Conservation (phyloP, 352 stramenopile species). For the Heterotrichella gracilis region DNA sequence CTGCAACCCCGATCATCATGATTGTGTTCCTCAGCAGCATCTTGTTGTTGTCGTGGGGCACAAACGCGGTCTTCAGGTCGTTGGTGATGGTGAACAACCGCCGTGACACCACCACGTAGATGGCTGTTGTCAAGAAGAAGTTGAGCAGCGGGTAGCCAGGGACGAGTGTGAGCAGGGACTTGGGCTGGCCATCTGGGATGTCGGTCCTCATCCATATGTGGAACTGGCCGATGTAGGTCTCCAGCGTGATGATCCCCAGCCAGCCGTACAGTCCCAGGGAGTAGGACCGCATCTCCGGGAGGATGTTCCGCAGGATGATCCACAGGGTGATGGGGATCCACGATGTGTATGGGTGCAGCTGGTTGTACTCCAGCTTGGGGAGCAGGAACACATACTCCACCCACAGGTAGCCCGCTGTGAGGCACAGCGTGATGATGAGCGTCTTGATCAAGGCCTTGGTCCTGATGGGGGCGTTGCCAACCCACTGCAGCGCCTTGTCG, state of each 20-base stretch:
- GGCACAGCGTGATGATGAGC: constrained; percentile 22
- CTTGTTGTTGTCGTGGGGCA: too few species aligned
- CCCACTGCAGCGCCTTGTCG: constrained; percentile 33
- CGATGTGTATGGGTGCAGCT: constrained; percentile 41
- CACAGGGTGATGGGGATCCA: constrained; percentile 40
- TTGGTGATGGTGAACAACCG: constrained; percentile 25
- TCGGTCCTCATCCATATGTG: constrained; percentile 53
- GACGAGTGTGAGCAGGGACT: constrained; percentile 37
- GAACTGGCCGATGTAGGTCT: constrained; percentile 55
- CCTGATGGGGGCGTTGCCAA: constrained; percentile 26
- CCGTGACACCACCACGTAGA: constrained; percentile 32
- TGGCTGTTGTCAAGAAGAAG: constrained; percentile 32
- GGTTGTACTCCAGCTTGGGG: constrained; percentile 44
- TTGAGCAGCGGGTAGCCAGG: constrained; percentile 29
- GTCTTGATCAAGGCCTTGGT: constrained; percentile 23
- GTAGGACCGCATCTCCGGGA: constrained; percentile 28
- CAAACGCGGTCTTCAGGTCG: too few species aligned
- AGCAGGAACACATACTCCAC: constrained; percentile 26
- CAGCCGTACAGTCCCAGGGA: constrained; percentile 33
- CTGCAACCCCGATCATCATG: too few species aligned
- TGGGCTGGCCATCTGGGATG: too few species aligned
- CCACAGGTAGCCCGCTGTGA: too few species aligned
- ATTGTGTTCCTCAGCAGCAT: too few species aligned
- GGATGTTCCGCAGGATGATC: constrained; percentile 44
- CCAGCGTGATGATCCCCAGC: constrained; percentile 48